Evolutionary conservation across 78 protist genomes (phyloP).

Genomic region (Salpingoeca rosetta): DNA sequence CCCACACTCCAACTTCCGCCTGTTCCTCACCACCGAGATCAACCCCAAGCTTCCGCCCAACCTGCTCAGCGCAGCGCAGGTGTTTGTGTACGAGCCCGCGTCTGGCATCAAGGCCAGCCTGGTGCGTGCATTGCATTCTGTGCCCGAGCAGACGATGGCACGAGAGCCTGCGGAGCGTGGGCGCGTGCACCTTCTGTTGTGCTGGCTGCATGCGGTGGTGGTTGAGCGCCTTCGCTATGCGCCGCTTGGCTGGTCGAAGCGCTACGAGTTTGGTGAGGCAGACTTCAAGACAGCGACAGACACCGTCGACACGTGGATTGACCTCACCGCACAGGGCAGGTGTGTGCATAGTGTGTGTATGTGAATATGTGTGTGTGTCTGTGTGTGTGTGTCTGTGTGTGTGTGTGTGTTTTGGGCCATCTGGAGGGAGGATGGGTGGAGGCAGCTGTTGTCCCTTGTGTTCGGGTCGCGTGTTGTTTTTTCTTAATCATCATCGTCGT

Average conservation of each 20-base stretch:
- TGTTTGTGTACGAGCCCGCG: slow-evolving; percentile 87
- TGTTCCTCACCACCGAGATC: slow-evolving; percentile 87
- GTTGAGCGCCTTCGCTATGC: slow-evolving; percentile 82
- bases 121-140: slow-evolving; percentile 38
- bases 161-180: slow-evolving; percentile 63
- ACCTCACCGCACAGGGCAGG: slow-evolving; percentile 37
- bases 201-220: slow-evolving; percentile 90
- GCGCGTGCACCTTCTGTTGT: slow-evolving; percentile 80
- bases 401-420: no score
- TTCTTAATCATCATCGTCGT: no score
- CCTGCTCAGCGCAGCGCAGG: slow-evolving; percentile 67
- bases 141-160: slow-evolving; percentile 1
- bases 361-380: no score
- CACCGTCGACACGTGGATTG: slow-evolving; percentile 84
- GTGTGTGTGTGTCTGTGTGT: no score
- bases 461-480: no score
- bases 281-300: slow-evolving; percentile 80
- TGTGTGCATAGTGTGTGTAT: no score
- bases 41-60: slow-evolving; percentile 72
- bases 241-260: slow-evolving; percentile 92
- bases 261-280: slow-evolving; percentile 81
- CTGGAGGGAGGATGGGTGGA: no score
- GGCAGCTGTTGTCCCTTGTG: no score
- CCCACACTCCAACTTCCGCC: slow-evolving; percentile 65
- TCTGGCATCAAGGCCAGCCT: slow-evolving; percentile 82